Evolutionary conservation across 495 filamentous ascomycete species (phyloP).

Genomic region (Tuber brumale): DNA sequence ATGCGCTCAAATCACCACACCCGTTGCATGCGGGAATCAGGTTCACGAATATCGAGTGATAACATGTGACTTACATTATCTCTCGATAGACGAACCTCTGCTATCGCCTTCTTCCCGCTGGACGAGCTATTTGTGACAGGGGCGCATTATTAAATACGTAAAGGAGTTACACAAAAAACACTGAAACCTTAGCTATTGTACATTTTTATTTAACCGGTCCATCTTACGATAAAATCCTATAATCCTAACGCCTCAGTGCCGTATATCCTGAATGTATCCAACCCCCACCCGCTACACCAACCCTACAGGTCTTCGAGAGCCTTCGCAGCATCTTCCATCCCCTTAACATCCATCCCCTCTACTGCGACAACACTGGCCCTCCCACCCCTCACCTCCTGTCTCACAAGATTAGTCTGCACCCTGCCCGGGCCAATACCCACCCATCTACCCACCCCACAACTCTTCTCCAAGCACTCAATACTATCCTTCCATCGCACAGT

Average conservation of each 20-base stretch:
- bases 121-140: background rate
- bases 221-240: background rate
- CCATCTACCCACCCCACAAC: slow-evolving; percentile 76
- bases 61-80: background rate
- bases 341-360: slow-evolving; percentile 77
- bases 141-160: background rate
- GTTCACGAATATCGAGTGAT: background rate
- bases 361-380: slow-evolving; percentile 86
- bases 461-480: slow-evolving; percentile 81
- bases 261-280: background rate
- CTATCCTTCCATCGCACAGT: slow-evolving; percentile 93
- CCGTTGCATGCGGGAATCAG: background rate
- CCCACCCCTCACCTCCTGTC: slow-evolving; percentile 81
- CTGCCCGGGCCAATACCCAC: slow-evolving; percentile 92
- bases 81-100: background rate
- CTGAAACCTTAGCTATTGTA: background rate
- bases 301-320: slow-evolving; percentile 56
- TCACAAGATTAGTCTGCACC: slow-evolving; percentile 87
- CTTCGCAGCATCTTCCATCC: slow-evolving; percentile 67
- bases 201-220: background rate
- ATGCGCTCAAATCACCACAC: background rate
- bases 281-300: background rate
- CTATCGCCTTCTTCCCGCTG: background rate
- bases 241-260: background rate
- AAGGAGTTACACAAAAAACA: background rate